phyloP scores from a whole-genome alignment of 2,329 filamentous ascomycete species.

The Neofusicoccum sp. region DNA sequence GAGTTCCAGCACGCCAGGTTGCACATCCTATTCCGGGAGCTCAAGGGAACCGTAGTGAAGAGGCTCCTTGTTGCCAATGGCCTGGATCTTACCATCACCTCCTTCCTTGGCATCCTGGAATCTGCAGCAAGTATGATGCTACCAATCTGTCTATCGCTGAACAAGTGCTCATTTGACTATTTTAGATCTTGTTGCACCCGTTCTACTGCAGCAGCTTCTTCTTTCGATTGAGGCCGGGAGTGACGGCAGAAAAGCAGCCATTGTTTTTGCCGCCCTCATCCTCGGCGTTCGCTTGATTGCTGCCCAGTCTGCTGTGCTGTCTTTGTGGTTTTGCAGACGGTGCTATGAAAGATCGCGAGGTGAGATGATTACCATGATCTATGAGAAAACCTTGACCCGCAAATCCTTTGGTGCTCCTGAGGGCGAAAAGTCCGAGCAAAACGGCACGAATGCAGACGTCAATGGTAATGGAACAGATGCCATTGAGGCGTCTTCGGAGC shows the following conservation, averaged over 20 bases:
- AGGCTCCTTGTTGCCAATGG: conserved; percentile 74
- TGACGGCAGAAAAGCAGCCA: conserved; percentile 51
- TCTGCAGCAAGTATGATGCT: conserved; percentile 50
- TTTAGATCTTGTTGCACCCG: conserved; percentile 51
- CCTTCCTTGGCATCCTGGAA: conserved; percentile 62
- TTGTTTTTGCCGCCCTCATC: conserved; percentile 65
- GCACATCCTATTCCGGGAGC: conserved; percentile 69
- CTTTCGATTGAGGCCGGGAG: conserved; percentile 60
- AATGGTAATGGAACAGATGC: neutral
- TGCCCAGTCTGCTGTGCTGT: conserved; percentile 66
- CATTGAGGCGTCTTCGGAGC: neutral
- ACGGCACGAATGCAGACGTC: neutral
- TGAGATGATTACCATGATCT: conserved; percentile 82
- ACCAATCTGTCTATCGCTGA: neutral
- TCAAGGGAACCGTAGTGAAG: conserved; percentile 69
- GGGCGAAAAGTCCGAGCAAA: neutral
- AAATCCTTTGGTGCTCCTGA: conserved; percentile 52
- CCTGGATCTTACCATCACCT: conserved; percentile 70
- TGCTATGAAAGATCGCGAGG: conserved; percentile 81
- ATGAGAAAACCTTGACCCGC: conserved; percentile 70
- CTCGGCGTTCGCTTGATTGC: conserved; percentile 60
- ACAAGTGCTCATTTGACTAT: neutral
- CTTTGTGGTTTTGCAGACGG: conserved; percentile 78
- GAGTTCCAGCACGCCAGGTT: conserved; percentile 79
- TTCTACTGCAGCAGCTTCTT: conserved; percentile 71